Conservation (phyloP, 225 moss, liverwort and hornwort species). For the Pseudisothecium myosuroides region DNA sequence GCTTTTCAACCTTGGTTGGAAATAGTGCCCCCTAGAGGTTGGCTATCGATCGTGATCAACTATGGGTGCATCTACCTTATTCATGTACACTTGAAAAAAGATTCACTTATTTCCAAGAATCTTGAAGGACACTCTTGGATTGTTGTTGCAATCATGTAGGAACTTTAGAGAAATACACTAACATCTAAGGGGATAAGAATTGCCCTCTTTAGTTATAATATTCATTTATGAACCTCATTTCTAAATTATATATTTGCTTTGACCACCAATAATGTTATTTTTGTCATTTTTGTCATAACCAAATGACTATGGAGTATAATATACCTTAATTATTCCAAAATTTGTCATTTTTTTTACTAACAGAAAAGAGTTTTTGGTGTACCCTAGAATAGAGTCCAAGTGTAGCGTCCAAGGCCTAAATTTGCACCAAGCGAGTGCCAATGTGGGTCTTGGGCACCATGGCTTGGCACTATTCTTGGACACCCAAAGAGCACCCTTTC, state of each 20-base stretch:
- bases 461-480: accelerated
- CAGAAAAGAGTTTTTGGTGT: not conserved
- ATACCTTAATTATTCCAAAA: not conserved
- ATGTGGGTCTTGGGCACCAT: no score
- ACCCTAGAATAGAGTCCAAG: not conserved
- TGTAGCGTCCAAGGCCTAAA: no score
- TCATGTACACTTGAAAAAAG: not conserved
- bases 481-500: not conserved
- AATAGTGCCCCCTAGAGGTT: no score
- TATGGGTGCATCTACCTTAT: no score
- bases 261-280: not conserved
- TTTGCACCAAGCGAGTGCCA: accelerated
- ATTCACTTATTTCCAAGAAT: accelerated
- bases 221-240: not conserved
- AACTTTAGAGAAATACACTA: not conserved
- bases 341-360: not conserved
- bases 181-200: not conserved
- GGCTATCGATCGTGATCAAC: no score
- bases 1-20: no score
- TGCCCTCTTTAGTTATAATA: accelerated
- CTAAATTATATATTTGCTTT: not conserved
- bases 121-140: not conserved
- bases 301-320: not conserved
- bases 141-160: not conserved
- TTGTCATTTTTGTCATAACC: accelerated